phyloP scores from a whole-genome alignment of 2,329 filamentous ascomycete genomes.

The Colletotrichum aenigma region DNA sequence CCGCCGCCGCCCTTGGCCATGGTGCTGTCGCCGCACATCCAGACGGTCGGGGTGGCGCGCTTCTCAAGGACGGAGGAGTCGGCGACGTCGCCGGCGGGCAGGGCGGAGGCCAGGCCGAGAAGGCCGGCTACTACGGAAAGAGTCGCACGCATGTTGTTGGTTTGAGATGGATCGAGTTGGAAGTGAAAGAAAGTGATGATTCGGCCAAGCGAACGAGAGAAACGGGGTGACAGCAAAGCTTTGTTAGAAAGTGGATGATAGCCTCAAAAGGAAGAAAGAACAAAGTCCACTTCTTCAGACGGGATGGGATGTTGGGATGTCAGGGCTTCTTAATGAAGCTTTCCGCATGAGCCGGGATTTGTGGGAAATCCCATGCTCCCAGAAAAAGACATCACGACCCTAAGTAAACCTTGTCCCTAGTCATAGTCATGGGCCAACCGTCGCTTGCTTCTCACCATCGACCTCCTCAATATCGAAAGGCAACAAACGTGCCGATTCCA shows the following conservation, averaged over 20 bases:
- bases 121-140: conserved; percentile 2
- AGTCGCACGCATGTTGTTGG: not conserved
- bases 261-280: not conserved
- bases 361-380: not conserved
- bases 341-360: not conserved
- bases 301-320: not conserved
- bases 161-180: not conserved
- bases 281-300: not conserved
- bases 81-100: conserved; percentile 21
- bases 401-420: not conserved
- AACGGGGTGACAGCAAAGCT: not conserved
- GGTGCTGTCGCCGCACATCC: conserved; percentile 65
- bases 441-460: not conserved
- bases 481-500: not conserved
- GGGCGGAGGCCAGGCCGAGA: conserved; percentile 14
- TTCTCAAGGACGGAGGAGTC: conserved; percentile 1
- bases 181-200: not conserved
- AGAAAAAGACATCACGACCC: not conserved
- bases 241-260: not conserved
- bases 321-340: not conserved
- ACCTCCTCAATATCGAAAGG: not conserved
- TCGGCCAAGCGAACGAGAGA: not conserved
- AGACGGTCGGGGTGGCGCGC: conserved; percentile 42
- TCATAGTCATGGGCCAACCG: not conserved
- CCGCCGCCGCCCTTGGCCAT: conserved; percentile 57